Percentiles rank a stretch among this genome's conserved stretches.
Evolutionary conservation across 306 rosid species (phyloP).

Genomic region (Oxytropis ochrocephala): DNA sequence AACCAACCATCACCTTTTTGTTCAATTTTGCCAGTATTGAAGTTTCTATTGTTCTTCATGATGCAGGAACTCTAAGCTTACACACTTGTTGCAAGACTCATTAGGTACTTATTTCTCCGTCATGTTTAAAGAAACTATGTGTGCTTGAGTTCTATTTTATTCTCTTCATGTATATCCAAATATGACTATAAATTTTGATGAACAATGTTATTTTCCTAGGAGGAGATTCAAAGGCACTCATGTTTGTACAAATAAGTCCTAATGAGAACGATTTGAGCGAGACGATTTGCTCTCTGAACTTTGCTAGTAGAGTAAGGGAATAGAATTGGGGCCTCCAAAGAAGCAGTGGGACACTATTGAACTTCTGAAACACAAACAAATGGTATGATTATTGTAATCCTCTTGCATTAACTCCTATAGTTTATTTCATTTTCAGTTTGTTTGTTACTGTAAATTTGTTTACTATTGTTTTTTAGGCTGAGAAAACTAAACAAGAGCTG

Average conservation of each 20-base stretch:
- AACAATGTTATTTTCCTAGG: slow-evolving; percentile 39
- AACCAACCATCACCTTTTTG: not conserved
- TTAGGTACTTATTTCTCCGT: slow-evolving; percentile 52
- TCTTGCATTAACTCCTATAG: not conserved
- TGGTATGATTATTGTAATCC: slow-evolving; percentile 37
- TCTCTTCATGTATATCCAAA: not conserved
- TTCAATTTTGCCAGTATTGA: not conserved
- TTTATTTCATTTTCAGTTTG: slow-evolving; percentile 2
- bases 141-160: not conserved
- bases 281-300: slow-evolving; percentile 94
- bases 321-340: slow-evolving; percentile 90
- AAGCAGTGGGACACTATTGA: slow-evolving; percentile 73
- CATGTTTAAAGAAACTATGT: slow-evolving; percentile 5
- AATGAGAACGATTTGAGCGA: slow-evolving; percentile 90
- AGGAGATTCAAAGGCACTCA: slow-evolving; percentile 95
- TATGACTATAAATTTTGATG: slow-evolving; percentile 17
- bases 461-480: slow-evolving; percentile 41
- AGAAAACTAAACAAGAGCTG: slow-evolving; percentile 66
- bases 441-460: not conserved
- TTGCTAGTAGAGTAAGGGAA: slow-evolving; percentile 96
- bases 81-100: slow-evolving; percentile 97
- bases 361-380: slow-evolving; percentile 69
- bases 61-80: slow-evolving; percentile 93
- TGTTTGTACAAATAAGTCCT: slow-evolving; percentile 97
- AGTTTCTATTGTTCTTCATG: slow-evolving; percentile 1